Percentiles rank a stretch among this genome's conserved stretches.
Conservation (phyloP, 83 land plant species). For the Isoetes engelmannii region DNA sequence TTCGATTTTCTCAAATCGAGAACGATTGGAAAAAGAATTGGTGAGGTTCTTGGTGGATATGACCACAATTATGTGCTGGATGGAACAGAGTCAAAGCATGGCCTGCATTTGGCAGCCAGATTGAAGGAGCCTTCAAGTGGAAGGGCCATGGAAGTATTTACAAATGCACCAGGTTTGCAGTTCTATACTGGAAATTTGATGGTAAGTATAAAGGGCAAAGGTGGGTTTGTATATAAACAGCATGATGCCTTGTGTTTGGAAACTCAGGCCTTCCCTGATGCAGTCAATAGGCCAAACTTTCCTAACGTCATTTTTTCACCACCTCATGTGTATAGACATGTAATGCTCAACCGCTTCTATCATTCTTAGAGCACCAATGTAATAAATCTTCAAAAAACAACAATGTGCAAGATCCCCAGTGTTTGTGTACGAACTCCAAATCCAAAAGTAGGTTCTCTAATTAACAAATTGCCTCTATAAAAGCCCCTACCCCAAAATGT, state of each 20-base stretch:
- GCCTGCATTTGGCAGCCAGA: conserved; percentile 39
- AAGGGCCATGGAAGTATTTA: conserved; percentile 58
- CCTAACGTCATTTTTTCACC: conserved; percentile 65
- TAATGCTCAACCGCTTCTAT: conserved; percentile 64
- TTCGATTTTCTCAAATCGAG: conserved; percentile 55
- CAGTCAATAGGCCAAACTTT: conserved; percentile 72
- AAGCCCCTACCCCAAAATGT: no score
- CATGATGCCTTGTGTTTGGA: conserved; percentile 67
- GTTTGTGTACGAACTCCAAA: no score
- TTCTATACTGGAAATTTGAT: conserved; percentile 60
- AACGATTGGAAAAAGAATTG: conserved; percentile 44
- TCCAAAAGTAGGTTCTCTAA: no score
- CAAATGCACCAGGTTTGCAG: conserved; percentile 67
- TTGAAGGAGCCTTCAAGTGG: conserved; percentile 43
- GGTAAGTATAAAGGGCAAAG: conserved; percentile 52
- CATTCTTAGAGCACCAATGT: no score
- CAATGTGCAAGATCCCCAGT: no score
- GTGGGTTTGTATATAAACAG: conserved; percentile 42
- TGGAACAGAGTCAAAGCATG: background rate
- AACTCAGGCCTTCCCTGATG: conserved; percentile 80
- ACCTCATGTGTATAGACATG: conserved; percentile 58
- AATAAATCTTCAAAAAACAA: no score
- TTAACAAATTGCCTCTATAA: no score
- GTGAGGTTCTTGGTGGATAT: conserved; percentile 52
- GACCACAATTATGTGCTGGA: conserved; percentile 79